Evolutionary conservation across 1,139 yeast species (phyloP).

Genomic region (Scheffersomyces segobiensis): DNA sequence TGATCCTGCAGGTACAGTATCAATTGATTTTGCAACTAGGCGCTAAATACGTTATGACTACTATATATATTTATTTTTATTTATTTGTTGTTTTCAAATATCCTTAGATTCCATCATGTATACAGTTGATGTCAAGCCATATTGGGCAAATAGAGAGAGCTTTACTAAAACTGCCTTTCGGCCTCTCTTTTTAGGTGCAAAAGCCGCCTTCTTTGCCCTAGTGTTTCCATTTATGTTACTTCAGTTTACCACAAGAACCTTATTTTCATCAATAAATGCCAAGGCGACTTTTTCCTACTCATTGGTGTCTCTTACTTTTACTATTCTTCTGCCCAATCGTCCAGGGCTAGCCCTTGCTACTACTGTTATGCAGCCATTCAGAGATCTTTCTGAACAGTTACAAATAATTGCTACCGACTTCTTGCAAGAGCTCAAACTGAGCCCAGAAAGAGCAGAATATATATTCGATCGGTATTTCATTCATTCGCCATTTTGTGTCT

Average conservation of each 20-base stretch:
- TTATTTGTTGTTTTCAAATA: not conserved
- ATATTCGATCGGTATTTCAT: slow-evolving; percentile 21
- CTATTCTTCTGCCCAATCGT: not conserved
- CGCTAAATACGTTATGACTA: not conserved
- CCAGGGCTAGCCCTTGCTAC: not conserved
- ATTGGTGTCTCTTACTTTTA: not conserved
- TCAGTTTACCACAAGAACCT: not conserved
- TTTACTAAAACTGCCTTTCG: not conserved
- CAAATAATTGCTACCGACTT: not conserved
- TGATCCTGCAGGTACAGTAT: not conserved
- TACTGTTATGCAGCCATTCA: not conserved
- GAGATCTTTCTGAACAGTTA: not conserved
- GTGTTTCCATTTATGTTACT: not conserved
- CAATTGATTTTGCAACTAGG: not conserved
- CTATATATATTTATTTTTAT: too few relatives aligned
- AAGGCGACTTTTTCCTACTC: not conserved
- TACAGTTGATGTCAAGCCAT: not conserved
- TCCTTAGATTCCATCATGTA: not conserved
- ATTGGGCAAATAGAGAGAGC: not conserved
- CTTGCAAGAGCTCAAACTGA: not conserved
- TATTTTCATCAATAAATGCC: not conserved
- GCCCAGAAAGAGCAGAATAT: slow-evolving; percentile 14
- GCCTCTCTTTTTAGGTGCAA: not conserved
- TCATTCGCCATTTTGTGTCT: slow-evolving; percentile 20
- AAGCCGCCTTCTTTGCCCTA: not conserved